Evolutionary conservation across 495 filamentous ascomycete species (phyloP), one percentile per base, ranked within the genome.

Genomic region (Schizothecium vesticola): DNA sequence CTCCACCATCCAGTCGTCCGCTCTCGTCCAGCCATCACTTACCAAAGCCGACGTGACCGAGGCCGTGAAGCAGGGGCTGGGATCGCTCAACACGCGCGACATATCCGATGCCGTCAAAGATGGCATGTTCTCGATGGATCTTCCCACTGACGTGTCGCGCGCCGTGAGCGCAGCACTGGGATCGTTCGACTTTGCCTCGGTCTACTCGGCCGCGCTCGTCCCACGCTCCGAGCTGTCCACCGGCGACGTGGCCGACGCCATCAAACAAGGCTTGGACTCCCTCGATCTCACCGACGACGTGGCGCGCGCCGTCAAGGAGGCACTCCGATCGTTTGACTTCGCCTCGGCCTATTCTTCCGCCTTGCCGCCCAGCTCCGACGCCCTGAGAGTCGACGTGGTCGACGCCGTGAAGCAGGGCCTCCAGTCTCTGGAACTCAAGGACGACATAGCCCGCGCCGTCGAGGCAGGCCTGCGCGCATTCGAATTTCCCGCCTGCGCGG

Each of bases 331-430:
- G 2, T 71, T 73, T 28, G 72, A 77, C 59, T 73, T 76, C 2
- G 55, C 73, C 0, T 65, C 68, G 2, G 55, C 67, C n/a, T 65
- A 66, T 24, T 65, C 68, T 13, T 68, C 70, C 2, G 72, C 74
- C 8, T 60, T 71, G 8, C 61, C 71, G 0, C 70, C 75, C 6
- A 68, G 25, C 43, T 36, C 29, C 5, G 70, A 73, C 25, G 25
- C 74, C 19, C 70, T 72, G 1, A 65, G 69, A 55, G 61, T 51
- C 22, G 75, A 77, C 33, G 67, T 77, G 10, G 61, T 66, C 8
- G 69, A 74, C 43, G 75, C 75, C 6, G 74, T 77, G 22, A 75
- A 73, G 65, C 72, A 77, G 56, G 72, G 74, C 26, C 57, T 77
- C 2, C 67, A 70, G 22, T 64, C 70, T 11, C 29, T 58, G 1